Conservation (phyloP, 352 stramenopile species). For the Phytophthora rubi region DNA sequence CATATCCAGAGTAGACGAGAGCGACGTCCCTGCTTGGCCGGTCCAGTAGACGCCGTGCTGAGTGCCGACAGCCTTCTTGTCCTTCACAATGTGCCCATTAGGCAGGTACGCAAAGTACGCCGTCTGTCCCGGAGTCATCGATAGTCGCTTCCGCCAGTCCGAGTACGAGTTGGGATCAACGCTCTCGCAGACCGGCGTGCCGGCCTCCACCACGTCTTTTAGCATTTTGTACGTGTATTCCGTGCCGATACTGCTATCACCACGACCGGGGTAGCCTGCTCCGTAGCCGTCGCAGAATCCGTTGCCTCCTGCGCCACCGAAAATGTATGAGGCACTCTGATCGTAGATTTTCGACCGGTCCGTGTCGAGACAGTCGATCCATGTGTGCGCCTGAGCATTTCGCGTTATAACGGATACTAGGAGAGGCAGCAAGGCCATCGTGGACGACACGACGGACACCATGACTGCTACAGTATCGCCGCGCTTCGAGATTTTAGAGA, state of each 20-base stretch:
- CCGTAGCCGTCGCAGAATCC: slow-evolving; percentile 77
- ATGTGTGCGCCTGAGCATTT: slow-evolving; percentile 55
- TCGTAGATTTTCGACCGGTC: slow-evolving; percentile 70
- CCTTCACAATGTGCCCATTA: slow-evolving; percentile 71
- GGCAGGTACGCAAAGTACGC: slow-evolving; percentile 66
- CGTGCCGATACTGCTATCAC: slow-evolving; percentile 55
- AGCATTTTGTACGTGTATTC: slow-evolving; percentile 76
- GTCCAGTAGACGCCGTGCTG: slow-evolving; percentile 77
- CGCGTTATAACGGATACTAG: slow-evolving; percentile 23
- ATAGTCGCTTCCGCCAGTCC: slow-evolving; percentile 64
- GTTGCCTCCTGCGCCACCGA: slow-evolving; percentile 60
- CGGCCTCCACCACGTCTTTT: slow-evolving; percentile 63
- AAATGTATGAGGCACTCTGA: slow-evolving; percentile 70
- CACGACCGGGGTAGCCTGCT: slow-evolving; percentile 63
- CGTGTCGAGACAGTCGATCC: slow-evolving; percentile 72
- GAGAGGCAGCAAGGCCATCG: slow-evolving; percentile 19
- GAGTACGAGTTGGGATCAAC: slow-evolving; percentile 63
- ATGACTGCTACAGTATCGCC: slow-evolving; percentile 20
- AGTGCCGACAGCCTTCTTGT: slow-evolving; percentile 69
- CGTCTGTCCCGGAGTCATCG: slow-evolving; percentile 38
- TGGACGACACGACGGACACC: slow-evolving; percentile 17
- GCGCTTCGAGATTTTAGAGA: slow-evolving; percentile 28
- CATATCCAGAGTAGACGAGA: slow-evolving; percentile 60
- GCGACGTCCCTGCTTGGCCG: slow-evolving; percentile 38
- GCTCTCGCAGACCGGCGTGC: slow-evolving; percentile 49